Conservation (phyloP, 1,284 basidiomycete species). For the Ganoderma sinense region DNA sequence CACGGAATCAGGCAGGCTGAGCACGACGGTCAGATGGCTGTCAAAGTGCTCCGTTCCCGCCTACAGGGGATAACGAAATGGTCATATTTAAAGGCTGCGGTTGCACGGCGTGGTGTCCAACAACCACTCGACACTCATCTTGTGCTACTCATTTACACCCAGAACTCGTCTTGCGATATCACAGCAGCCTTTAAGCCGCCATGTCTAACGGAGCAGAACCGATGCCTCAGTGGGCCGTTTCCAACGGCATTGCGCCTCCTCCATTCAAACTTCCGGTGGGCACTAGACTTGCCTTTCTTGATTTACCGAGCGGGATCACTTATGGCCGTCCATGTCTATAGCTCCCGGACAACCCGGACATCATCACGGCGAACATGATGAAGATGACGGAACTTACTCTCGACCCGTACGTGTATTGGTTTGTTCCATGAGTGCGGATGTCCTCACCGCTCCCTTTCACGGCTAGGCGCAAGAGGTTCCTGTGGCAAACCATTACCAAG, state of each 20-base stretch:
- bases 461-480: constrained; percentile 37
- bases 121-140: neutral
- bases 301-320: neutral
- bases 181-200: neutral
- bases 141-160: neutral
- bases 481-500: constrained; percentile 56
- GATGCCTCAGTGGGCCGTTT: constrained; percentile 27
- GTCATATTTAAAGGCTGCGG: constrained; percentile 16
- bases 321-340: constrained; percentile 28
- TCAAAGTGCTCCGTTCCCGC: neutral
- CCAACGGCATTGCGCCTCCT: constrained; percentile 42
- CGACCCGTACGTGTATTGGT: constrained; percentile 46
- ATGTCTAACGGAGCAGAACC: constrained; percentile 15
- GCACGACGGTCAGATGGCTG: constrained; percentile 18
- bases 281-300: neutral
- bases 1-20: constrained; percentile 22
- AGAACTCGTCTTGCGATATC: neutral
- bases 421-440: too few relatives aligned
- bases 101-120: neutral
- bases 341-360: constrained; percentile 60
- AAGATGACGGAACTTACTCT: constrained; percentile 53
- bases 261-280: constrained; percentile 41
- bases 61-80: neutral
- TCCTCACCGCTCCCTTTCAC: constrained; percentile 1
- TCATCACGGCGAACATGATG: constrained; percentile 63